A percentile compares a stretch with the other conserved stretches of the same genome.
These are phyloP conservation scores for Leucaena leucocephala DNA, from an alignment of 306 rosid species.

Conservation along the genomic window DNA sequence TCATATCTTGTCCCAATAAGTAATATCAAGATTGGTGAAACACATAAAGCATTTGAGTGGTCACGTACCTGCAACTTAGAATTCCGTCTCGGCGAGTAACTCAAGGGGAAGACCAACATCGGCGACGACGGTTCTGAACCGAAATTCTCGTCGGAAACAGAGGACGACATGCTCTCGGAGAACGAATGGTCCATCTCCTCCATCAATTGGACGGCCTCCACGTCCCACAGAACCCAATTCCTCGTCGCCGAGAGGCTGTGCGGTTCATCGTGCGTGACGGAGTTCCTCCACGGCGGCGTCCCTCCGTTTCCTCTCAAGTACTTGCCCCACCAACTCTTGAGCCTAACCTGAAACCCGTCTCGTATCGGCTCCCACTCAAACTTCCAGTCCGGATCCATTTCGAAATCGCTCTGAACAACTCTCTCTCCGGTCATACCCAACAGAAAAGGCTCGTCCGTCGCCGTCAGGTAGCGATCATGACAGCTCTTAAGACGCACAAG, in stretches of 20 bases:
- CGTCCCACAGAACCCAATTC: slow-evolving; percentile 74
- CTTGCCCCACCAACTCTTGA: slow-evolving; percentile 76
- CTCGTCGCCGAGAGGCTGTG: slow-evolving; percentile 41
- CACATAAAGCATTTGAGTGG: background rate
- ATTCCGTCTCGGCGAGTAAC: slow-evolving; percentile 5
- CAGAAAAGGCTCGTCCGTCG: slow-evolving; percentile 55
- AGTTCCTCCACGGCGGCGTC: slow-evolving; percentile 86
- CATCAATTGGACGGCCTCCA: slow-evolving; percentile 41
- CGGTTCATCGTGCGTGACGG: slow-evolving; percentile 77
- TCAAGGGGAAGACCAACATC: slow-evolving; percentile 15
- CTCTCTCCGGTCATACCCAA: slow-evolving; percentile 69
- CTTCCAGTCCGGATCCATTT: slow-evolving; percentile 40
- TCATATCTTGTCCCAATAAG: background rate
- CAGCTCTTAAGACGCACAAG: slow-evolving; percentile 53
- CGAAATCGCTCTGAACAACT: slow-evolving; percentile 44
- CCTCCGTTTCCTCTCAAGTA: slow-evolving; percentile 79
- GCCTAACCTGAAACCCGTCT: slow-evolving; percentile 65
- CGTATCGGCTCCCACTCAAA: slow-evolving; percentile 73
- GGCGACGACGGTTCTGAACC: slow-evolving; percentile 50
- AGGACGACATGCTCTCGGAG: slow-evolving; percentile 39
- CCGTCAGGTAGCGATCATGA: slow-evolving; percentile 62
- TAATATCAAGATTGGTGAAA: background rate
- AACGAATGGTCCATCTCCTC: slow-evolving; percentile 25
- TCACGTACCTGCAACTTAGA: slow-evolving; percentile 4
- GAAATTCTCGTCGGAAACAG: slow-evolving; percentile 45